A percentile compares a stretch with the other conserved stretches of the same genome.
Conservation (phyloP, 305 asterid species). For the Solanum hybrid region DNA sequence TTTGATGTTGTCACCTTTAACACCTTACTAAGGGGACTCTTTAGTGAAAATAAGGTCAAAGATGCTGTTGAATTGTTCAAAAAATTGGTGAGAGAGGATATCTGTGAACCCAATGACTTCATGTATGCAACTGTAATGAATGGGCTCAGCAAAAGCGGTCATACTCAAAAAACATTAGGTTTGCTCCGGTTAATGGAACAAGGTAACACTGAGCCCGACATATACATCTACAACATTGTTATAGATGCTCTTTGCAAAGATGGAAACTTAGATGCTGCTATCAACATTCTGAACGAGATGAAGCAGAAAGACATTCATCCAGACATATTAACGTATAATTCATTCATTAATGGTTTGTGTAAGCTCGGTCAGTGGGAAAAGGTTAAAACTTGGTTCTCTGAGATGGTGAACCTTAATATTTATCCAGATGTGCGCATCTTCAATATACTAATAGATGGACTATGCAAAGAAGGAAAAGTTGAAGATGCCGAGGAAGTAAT, state of each 20-base stretch:
- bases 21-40: neutral
- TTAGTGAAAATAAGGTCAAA: neutral
- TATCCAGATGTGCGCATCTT: neutral
- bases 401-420: neutral
- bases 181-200: neutral
- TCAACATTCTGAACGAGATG: neutral
- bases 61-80: neutral
- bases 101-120: accelerated
- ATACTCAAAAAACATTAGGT: no score
- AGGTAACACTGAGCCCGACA: accelerated
- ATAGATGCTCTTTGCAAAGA: neutral
- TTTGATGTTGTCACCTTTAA: neutral
- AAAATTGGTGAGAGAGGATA: neutral
- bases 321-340: neutral
- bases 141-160: no score
- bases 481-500: neutral
- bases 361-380: neutral
- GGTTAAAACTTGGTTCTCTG: neutral
- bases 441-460: neutral
- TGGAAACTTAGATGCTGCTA: neutral
- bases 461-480: neutral
- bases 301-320: neutral
- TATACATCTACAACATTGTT: neutral
- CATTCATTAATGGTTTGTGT: neutral
- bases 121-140: neutral